Evolutionary conservation across 2,329 filamentous ascomycete species (phyloP), one percentile per base, ranked within the genome.

Genomic region (Phaeosphaeriaceae sp.): DNA sequence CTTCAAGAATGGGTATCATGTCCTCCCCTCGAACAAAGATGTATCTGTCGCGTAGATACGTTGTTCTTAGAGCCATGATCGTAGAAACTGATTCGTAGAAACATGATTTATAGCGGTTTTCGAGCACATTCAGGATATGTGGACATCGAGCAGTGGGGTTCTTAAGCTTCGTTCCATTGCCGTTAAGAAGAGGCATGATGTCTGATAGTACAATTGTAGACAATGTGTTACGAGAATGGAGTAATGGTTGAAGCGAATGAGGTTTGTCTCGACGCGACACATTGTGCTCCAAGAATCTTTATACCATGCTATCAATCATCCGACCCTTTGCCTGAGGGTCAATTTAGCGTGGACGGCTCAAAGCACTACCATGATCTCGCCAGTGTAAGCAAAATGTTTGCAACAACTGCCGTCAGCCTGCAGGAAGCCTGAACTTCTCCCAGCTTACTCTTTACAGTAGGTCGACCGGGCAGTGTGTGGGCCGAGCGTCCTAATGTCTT

Each of bases 21-120:
- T 48, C 43, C 11, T 54, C 52, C 21, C 52, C 52, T 17, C 42
- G 52, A n/a, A 54, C 26, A 21, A 54, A 54, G 19, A 54, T 48
- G 19, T 48, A 35, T 35, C 28, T 35, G 13, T 54, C 44, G 32
- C 30, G 43, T 15, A 54, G 26, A 43, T 48, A 54, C 23, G 52
- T 15, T 17, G 28, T 35, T 17, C 52, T 43, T 23, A 54, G 19
- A 13, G 52, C 52, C 52, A 54, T 54, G 42, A 54, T 48, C 10
- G 52, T 17, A 22, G 52, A 24, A n/a, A 54, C 40, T 2, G 52
- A 47, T 21, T 54, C 26, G 26, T 54, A 54, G 26, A 54, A 54
- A 17, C 44, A 43, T 23, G 52, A 43, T 35, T 47, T 21, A n/a
- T 54, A 54, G 42, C 52, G 52, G 13, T 48, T 43, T 17, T 54